Conservation (phyloP, 768 basidiomycete species). For the Crassisporium funariophilum region DNA sequence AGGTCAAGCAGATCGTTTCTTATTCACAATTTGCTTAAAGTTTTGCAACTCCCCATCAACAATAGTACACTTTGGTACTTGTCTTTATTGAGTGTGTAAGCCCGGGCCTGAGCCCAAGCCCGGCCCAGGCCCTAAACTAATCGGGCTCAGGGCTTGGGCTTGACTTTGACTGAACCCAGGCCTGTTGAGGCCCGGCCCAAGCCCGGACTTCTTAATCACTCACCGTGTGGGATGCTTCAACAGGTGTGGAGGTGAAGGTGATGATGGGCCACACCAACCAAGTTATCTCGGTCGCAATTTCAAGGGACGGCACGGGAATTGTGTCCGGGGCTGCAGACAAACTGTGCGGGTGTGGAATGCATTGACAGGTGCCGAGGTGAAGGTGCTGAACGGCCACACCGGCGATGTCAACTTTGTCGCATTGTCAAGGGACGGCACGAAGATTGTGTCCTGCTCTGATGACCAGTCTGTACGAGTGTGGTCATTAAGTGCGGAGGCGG, state of each 20-base stretch:
- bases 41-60: no score
- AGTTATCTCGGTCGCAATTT: conserved; percentile 6
- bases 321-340: background rate
- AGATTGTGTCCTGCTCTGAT: conserved; percentile 2
- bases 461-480: conserved; percentile 2
- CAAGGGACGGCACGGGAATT: conserved; percentile 4
- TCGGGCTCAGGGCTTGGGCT: no score
- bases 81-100: no score
- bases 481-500: no score
- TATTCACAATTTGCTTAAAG: no score
- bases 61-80: no score
- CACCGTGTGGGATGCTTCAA: background rate
- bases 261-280: conserved; percentile 3
- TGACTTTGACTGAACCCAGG: no score
- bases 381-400: background rate
- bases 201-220: no score
- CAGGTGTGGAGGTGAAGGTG: conserved; percentile 4
- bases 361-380: background rate
- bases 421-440: conserved; percentile 8
- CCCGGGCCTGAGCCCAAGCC: no score
- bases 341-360: background rate
- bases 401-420: background rate
- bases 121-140: no score
- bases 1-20: no score
- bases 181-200: no score